Base-by-base conservation (phyloP, 306 rosid species). In the Acacia melanoxylon region DNA sequence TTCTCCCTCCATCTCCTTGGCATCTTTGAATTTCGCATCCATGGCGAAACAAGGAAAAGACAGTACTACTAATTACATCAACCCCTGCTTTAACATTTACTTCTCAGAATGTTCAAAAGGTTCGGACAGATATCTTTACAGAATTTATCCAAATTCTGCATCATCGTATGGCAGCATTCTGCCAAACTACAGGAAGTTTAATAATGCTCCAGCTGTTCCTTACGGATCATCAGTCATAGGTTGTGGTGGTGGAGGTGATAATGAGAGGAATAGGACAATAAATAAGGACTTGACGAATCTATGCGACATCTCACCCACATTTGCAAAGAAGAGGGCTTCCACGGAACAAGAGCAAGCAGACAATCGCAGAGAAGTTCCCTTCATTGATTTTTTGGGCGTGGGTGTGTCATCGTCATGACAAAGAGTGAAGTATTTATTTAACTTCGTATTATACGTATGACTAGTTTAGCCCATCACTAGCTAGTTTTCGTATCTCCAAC, bases 381-480 rank as follows among this genome's bases (percentile, higher is more conserved):
- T 93, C 91, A 91, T 93, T 74, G 97, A 93, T 93, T 93, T 93
- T 89, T 94, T 93, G 73, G 97, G 97, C 75, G 97, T 93, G 45
- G 97, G 97, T 74, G 82, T 91, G 68, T 82, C 97, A 76, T 91
- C 92, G 59, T 88, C 84, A 19, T 86, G 62, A 75, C 77, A 78
- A 19, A 31, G 31, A 71, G 24, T 72, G 3, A 48, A 77, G 66
- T 62, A 63, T 83, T 81, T 75, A 81, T 86, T 82, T 80, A 80
- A 85, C 80, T 82, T 77, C 48, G 13, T 84, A 77, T 63, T 31
- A 41, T 76, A 54, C 31, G 54, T 51, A 46, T 19, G 17, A 71
- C 29, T 74, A 78, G 86, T 78, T 81, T 81, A 83, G 82, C 70
- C 54, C 61, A 4, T 65, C 61, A 11, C 48, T 78, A 86, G 83